Conservation (phyloP, 2,329 filamentous ascomycete species). For the Botrytis deweyae region DNA sequence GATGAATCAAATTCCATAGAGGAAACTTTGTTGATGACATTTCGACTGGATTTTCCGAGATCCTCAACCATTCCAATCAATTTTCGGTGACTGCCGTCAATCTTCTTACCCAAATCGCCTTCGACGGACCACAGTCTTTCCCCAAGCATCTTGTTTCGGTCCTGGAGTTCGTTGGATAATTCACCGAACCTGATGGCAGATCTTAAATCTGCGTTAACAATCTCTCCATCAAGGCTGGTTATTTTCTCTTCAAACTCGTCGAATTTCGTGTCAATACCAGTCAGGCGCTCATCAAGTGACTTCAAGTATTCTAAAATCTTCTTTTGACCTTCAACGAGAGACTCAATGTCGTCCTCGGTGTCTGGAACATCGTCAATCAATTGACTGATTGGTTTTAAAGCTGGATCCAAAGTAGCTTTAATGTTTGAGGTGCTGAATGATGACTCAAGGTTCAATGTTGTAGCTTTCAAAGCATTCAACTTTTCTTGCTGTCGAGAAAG, state of each 20-base stretch:
- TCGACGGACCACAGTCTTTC: constrained; percentile 29
- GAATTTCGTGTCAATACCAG: constrained; percentile 23
- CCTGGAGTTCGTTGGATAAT: constrained; percentile 33
- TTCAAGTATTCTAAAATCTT: constrained; percentile 24
- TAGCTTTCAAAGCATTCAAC: constrained; percentile 28
- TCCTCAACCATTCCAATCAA: constrained; percentile 29
- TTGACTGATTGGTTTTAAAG: constrained; percentile 25
- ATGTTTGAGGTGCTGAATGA: constrained; percentile 25
- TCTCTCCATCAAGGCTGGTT: constrained; percentile 26
- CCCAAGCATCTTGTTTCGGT: constrained; percentile 29
- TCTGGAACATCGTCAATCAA: constrained; percentile 25
- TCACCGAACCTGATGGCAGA: constrained; percentile 33
- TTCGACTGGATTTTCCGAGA: constrained; percentile 26
- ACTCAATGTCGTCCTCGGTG: constrained; percentile 25
- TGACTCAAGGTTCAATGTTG: constrained; percentile 31
- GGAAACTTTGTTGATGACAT: constrained; percentile 25
- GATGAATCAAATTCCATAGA: constrained; percentile 23
- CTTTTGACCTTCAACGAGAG: constrained; percentile 24
- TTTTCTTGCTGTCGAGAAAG: constrained; percentile 30
- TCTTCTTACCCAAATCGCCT: constrained; percentile 30
- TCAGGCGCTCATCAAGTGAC: constrained; percentile 23
- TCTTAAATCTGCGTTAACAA: constrained; percentile 29
- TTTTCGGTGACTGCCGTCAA: constrained; percentile 29
- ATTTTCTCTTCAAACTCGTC: constrained; percentile 26
- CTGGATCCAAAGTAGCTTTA: constrained; percentile 24